Evolutionary conservation across 2,329 filamentous ascomycete species (phyloP).

Genomic region (Pseudopithomyces chartarum): DNA sequence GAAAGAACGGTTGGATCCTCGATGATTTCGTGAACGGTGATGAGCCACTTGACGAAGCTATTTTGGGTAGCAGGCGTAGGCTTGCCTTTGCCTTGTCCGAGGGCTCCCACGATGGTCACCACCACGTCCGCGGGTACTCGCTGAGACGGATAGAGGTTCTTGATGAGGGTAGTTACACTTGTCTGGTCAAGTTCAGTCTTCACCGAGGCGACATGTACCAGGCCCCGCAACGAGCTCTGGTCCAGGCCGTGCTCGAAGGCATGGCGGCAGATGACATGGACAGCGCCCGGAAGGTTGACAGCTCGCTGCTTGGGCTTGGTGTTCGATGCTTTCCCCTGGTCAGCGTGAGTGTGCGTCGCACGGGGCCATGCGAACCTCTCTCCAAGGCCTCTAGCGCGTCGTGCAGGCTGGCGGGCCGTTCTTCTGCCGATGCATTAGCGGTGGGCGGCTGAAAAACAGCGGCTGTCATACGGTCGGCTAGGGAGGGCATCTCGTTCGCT

Average conservation of each 20-base stretch:
- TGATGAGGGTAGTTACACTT: conserved; percentile 70
- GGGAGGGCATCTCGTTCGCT: conserved; percentile 37
- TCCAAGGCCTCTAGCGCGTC: conserved; percentile 44
- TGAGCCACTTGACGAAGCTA: conserved; percentile 76
- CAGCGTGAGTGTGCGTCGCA: conserved; percentile 24
- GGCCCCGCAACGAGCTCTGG: conserved; percentile 61
- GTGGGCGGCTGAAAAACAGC: conserved; percentile 9
- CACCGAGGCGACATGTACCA: conserved; percentile 70
- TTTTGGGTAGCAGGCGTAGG: conserved; percentile 73
- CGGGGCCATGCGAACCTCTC: conserved; percentile 35
- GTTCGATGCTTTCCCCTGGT: conserved; percentile 39
- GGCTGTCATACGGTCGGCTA: conserved; percentile 29
- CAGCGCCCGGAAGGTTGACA: conserved; percentile 64
- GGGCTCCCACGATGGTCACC: conserved; percentile 69
- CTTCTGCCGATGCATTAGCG: conserved; percentile 36
- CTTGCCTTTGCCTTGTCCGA: conserved; percentile 80
- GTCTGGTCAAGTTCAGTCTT: conserved; percentile 77
- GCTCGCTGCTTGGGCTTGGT: conserved; percentile 68
- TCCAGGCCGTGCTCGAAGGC: conserved; percentile 73
- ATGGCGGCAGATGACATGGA: conserved; percentile 66
- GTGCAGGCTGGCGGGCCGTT: conserved; percentile 32
- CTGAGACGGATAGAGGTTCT: conserved; percentile 75
- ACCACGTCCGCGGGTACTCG: conserved; percentile 65
- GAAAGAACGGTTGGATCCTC: conserved; percentile 67
- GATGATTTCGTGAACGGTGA: conserved; percentile 74